Evolutionary conservation across 2,329 filamentous ascomycete genomes (phyloP).

Genomic region (Akanthomyces uredinophilus): DNA sequence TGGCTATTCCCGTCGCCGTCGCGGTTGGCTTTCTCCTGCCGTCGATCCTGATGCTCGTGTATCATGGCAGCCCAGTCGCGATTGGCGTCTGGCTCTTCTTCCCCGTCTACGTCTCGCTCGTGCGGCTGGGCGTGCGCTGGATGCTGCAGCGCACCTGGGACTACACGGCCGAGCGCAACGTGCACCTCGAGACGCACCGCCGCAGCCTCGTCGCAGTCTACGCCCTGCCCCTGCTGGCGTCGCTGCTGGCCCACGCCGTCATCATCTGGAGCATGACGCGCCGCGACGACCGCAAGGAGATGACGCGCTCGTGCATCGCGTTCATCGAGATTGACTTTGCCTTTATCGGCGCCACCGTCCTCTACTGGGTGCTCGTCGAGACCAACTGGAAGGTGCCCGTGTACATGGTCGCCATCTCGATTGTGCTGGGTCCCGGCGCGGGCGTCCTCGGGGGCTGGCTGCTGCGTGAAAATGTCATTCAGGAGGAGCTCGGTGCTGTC

Average conservation of each 20-base stretch:
- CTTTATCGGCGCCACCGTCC: conserved; percentile 41
- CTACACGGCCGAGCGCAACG: conserved; percentile 24
- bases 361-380: conserved; percentile 51
- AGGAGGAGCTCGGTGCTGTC: conserved; percentile 19
- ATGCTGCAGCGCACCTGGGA: conserved; percentile 22
- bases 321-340: conserved; percentile 44
- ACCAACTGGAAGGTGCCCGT: conserved; percentile 38
- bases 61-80: conserved; percentile 30
- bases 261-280: conserved; percentile 35
- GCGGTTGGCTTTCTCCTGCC: conserved; percentile 44
- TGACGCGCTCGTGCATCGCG: conserved; percentile 42
- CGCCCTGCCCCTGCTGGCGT: conserved; percentile 39
- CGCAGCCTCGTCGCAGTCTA: conserved; percentile 39
- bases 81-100: conserved; percentile 48
- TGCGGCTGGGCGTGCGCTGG: conserved; percentile 34
- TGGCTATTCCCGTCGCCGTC: conserved; percentile 49
- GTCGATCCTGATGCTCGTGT: conserved; percentile 41
- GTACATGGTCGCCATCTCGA: conserved; percentile 25
- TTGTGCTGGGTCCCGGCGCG: conserved; percentile 34
- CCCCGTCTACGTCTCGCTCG: conserved; percentile 42
- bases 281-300: conserved; percentile 41
- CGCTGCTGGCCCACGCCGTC: conserved; percentile 38
- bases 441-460: conserved; percentile 36
- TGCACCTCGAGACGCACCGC: conserved; percentile 41
- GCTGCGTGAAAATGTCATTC: conserved; percentile 33